Evolutionary conservation across 1,284 basidiomycete species (phyloP).

Genomic region (Malassezia obtusa): DNA sequence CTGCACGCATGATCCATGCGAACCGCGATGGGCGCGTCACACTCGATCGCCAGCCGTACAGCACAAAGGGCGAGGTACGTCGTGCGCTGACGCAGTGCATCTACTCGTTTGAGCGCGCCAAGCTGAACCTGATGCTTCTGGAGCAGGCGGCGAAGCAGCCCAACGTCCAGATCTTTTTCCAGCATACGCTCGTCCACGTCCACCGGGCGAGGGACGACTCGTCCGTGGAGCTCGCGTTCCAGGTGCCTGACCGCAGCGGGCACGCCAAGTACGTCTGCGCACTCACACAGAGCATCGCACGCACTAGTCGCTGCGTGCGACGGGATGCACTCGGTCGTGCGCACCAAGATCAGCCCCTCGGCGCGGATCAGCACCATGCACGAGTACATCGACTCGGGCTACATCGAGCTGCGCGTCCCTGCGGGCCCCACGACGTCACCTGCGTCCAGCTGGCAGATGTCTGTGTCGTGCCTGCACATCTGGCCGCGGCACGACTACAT

Average conservation of each 20-base stretch:
- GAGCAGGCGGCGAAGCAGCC: conserved; percentile 59
- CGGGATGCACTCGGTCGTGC: conserved; percentile 25
- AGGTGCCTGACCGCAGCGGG: not conserved
- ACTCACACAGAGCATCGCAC: not conserved
- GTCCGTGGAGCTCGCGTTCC: conserved; percentile 5
- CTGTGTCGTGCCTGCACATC: conserved; percentile 92
- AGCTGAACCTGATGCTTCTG: conserved; percentile 77
- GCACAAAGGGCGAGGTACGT: conserved; percentile 63
- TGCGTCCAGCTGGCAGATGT: conserved; percentile 60
- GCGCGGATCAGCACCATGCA: conserved; percentile 70
- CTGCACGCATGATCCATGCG: conserved; percentile 86
- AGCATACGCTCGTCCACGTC: conserved; percentile 64
- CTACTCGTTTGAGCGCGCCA: conserved; percentile 79
- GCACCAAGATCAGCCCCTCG: conserved; percentile 53
- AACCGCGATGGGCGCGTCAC: conserved; percentile 21
- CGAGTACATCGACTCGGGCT: conserved; percentile 86
- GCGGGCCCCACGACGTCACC: conserved; percentile 23
- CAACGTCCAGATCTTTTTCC: conserved; percentile 64
- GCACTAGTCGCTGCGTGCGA: conserved; percentile 34
- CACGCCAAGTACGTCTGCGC: not conserved
- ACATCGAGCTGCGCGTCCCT: conserved; percentile 91
- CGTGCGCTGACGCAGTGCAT: conserved; percentile 54
- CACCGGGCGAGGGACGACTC: conserved; percentile 59
- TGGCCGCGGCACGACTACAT: conserved; percentile 98
- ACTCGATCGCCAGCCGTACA: conserved; percentile 60